phyloP scores from a whole-genome alignment of 257 asterid species.

The Plantago elongata region DNA sequence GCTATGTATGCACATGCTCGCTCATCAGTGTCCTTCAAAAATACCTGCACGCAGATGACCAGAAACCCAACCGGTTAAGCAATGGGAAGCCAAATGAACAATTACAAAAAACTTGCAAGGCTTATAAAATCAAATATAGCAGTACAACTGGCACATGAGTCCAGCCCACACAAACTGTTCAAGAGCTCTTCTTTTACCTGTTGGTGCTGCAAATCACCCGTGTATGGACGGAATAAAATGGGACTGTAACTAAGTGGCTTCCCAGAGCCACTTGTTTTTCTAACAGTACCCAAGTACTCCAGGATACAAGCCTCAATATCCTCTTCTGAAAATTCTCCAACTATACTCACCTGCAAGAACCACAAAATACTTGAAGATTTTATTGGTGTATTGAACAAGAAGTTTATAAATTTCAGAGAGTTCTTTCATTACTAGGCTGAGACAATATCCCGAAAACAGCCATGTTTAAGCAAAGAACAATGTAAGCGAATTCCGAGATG shows the following conservation, averaged over 20 bases:
- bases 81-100: slow-evolving; percentile 11
- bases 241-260: slow-evolving; percentile 65
- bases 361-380: background rate
- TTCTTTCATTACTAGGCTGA: background rate
- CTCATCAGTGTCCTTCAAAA: slow-evolving; percentile 95
- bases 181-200: slow-evolving; percentile 48
- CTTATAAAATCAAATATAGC: too few relatives aligned
- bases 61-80: slow-evolving; percentile 12
- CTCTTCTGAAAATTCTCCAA: slow-evolving; percentile 96
- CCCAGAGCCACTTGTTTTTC: slow-evolving; percentile 66
- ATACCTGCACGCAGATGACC: slow-evolving; percentile 54
- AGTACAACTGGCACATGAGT: too few relatives aligned
- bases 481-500: slow-evolving; percentile 13
- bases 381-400: too few relatives aligned
- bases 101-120: background rate
- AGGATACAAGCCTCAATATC: slow-evolving; percentile 88
- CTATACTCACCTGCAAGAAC: slow-evolving; percentile 75
- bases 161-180: too few relatives aligned
- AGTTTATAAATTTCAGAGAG: too few relatives aligned
- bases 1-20: slow-evolving; percentile 99
- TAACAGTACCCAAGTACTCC: slow-evolving; percentile 91
- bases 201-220: slow-evolving; percentile 81
- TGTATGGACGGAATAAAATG: slow-evolving; percentile 53
- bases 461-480: slow-evolving; percentile 5
- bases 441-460: background rate